Conservation (phyloP, 306 rosid species). For the Vigna nakashimae region DNA sequence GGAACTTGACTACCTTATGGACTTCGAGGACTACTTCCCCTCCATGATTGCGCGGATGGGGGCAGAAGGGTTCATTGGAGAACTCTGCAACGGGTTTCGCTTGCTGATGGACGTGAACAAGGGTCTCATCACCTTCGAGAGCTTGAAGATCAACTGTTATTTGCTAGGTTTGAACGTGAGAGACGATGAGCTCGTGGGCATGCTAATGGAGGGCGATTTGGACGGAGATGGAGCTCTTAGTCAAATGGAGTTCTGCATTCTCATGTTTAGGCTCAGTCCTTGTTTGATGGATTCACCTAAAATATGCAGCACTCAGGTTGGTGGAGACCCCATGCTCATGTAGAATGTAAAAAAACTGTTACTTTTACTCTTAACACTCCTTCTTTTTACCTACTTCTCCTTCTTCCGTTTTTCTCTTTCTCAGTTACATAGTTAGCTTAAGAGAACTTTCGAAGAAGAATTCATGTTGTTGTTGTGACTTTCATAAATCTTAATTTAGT, state of each 20-base stretch:
- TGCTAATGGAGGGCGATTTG: constrained; percentile 77
- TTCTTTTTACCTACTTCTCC: not conserved
- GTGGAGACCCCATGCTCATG: constrained; percentile 30
- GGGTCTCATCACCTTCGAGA: constrained; percentile 76
- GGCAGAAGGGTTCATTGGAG: constrained; percentile 61
- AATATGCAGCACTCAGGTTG: not conserved
- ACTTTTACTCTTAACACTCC: not conserved
- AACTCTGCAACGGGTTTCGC: constrained; percentile 64
- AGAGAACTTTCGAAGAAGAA: not conserved
- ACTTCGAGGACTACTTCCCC: constrained; percentile 76
- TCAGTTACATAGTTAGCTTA: not conserved
- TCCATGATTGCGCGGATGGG: constrained; percentile 67
- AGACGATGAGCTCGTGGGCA: constrained; percentile 64
- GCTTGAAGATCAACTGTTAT: constrained; percentile 63
- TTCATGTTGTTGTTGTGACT: not conserved
- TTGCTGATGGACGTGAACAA: constrained; percentile 70
- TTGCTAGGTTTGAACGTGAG: constrained; percentile 58
- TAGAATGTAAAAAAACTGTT: not conserved
- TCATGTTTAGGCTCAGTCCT: constrained; percentile 80
- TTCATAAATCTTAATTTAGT: too few relatives aligned
- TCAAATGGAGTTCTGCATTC: constrained; percentile 72
- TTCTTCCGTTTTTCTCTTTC: not conserved
- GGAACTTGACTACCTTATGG: constrained; percentile 49
- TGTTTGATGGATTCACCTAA: constrained; percentile 47
- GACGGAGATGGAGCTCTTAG: constrained; percentile 78